Evolutionary conservation across 2,329 filamentous ascomycete genomes (phyloP).

Genomic region (Calonectria honghensis): DNA sequence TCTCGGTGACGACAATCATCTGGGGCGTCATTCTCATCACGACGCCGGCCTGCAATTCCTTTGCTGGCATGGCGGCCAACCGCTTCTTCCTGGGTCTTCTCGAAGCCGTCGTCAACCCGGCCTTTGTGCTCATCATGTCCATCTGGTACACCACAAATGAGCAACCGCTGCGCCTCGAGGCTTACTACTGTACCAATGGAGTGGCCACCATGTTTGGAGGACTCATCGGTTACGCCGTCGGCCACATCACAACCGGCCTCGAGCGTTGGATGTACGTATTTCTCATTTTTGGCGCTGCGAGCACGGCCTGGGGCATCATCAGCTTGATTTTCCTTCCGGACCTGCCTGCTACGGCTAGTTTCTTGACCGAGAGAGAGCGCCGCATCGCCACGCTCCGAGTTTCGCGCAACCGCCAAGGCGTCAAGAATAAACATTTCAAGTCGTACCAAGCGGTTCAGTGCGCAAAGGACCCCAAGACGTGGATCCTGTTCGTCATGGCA

Average conservation of each 20-base stretch:
- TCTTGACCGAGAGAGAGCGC: conserved; percentile 74
- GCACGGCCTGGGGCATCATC: conserved; percentile 72
- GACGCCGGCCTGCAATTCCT: conserved; percentile 18
- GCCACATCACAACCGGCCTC: conserved; percentile 72
- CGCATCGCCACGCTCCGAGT: conserved; percentile 69
- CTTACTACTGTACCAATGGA: conserved; percentile 65
- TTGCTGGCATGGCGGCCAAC: conserved; percentile 22
- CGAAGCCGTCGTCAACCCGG: conserved; percentile 28
- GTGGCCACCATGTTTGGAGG: conserved; percentile 78
- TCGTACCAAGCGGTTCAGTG: conserved; percentile 75
- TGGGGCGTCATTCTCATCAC: conserved; percentile 36
- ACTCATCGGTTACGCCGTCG: conserved; percentile 75
- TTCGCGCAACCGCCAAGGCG: conserved; percentile 78
- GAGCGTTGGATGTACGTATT: conserved; percentile 75
- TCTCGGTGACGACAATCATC: conserved; percentile 26
- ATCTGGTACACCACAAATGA: conserved; percentile 32
- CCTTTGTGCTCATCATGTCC: conserved; percentile 36
- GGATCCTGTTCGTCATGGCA: conserved; percentile 69
- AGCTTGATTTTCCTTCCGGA: conserved; percentile 77
- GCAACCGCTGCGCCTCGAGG: conserved; percentile 23
- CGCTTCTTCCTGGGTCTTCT: conserved; percentile 32
- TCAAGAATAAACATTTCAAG: conserved; percentile 81
- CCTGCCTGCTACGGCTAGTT: conserved; percentile 76
- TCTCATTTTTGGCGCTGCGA: conserved; percentile 75
- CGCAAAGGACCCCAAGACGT: conserved; percentile 72